phyloP scores from a whole-genome alignment of 2,329 filamentous ascomycete genomes.

The Ophiostoma perfectum region DNA sequence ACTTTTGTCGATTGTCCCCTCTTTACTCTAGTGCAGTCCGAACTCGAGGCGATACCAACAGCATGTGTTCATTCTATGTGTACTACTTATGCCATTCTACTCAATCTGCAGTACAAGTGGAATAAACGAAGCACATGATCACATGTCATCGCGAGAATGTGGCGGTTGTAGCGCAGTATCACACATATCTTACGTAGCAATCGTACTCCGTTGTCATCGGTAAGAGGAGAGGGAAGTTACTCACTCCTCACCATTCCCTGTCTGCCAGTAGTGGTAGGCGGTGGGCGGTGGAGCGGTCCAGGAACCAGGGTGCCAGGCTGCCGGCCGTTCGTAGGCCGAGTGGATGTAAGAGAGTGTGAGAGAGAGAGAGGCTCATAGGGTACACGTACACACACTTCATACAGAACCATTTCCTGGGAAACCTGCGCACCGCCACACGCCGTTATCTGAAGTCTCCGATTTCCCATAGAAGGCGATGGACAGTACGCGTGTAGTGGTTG shows the following conservation, averaged over 20 bases:
- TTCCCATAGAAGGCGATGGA: no score
- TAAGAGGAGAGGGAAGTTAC: neutral
- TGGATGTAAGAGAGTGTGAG: neutral
- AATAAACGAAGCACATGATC: neutral
- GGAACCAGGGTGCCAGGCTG: no score
- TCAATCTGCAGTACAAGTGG: neutral
- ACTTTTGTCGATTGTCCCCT: neutral
- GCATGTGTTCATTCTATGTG: no score
- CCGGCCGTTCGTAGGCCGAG: neutral
- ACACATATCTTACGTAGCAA: neutral
- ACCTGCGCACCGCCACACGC: neutral
- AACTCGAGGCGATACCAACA: no score
- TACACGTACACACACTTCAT: neutral
- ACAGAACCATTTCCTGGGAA: neutral
- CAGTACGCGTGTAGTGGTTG: no score
- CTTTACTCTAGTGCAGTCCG: neutral
- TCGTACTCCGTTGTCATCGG: no score
- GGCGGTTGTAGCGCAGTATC: neutral
- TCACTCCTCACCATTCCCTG: neutral
- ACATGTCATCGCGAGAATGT: constrained; percentile 7
- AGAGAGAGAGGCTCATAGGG: neutral
- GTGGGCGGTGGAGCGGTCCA: no score
- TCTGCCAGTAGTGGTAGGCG: neutral
- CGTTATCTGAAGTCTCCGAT: no score
- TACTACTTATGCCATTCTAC: no score